phyloP scores from a whole-genome alignment of 441 rosid species.

The Corymbia citriodora region DNA sequence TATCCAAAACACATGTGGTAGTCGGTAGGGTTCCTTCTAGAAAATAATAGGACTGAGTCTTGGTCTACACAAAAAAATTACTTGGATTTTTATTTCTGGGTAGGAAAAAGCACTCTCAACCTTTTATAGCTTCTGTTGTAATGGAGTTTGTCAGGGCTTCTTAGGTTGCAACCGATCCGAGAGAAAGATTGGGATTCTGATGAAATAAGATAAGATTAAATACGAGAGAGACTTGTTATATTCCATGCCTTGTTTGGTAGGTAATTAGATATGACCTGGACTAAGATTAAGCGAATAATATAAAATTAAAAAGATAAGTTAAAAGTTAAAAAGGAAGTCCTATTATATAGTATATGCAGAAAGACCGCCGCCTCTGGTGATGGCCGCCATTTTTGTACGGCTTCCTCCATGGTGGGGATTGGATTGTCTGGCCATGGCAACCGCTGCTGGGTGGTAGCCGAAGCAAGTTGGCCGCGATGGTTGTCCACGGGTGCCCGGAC shows the following conservation, averaged over 20 bases:
- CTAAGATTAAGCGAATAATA: no score
- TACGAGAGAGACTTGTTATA: no score
- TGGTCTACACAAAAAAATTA: not conserved
- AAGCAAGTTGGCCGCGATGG: not conserved
- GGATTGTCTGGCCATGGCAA: not conserved
- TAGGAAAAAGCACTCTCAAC: not conserved
- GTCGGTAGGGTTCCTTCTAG: not conserved
- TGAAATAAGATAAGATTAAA: no score
- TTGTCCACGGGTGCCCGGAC: accelerated
- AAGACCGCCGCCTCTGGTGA: not conserved
- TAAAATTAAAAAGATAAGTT: no score
- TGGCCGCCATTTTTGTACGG: not conserved
- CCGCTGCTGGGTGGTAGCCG: no score
- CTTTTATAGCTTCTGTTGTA: not conserved
- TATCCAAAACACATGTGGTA: not conserved
- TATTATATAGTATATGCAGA: not conserved
- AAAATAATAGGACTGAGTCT: not conserved
- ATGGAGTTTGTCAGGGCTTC: not conserved
- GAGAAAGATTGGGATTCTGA: no score
- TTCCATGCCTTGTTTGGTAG: no score
- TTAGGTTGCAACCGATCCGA: not conserved
- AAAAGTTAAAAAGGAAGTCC: not conserved
- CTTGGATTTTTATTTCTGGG: not conserved
- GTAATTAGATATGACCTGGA: no score
- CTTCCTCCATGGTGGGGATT: not conserved